Base-by-base conservation (phyloP, 495 filamentous ascomycete genomes). In the Aspergillus indologenus region DNA sequence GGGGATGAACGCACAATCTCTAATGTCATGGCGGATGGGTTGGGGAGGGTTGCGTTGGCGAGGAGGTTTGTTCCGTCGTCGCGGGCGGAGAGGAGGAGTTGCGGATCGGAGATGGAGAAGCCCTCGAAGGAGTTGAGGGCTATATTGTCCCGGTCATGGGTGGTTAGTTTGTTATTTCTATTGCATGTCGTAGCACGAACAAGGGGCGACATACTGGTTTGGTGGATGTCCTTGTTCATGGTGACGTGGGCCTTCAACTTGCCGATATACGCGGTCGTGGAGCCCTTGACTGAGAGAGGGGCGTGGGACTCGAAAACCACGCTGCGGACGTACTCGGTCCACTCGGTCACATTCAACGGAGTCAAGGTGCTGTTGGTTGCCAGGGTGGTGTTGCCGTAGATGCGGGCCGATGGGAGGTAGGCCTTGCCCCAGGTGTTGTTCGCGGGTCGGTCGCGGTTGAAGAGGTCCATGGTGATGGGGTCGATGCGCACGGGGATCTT, bases 301-400 rank as follows among this genome's bases (percentile, higher is more conserved):
- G 66, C 65, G 14, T 71, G 57, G 18, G 71, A 65, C 18, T 66
- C 34, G 40, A 70, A 71, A 14, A 77, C 70, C 2, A 72, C 66
- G 21, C 69, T 57, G 15, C 68, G 62, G 29, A 77, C 71, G 45
- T 74, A 77, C 11, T 68, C 54, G 17, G 60, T 65, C 71, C 73
- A 77, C 34, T 66, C 59, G 17, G 65, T 56, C 46, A 45, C 45
- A 23, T 75, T 45, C 12, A 77, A 21, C 2, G 70, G 67, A 0
- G 68, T 72, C 21, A 49, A 50, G 22, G 65, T 51, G 24, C 68
- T 51, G 3, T 34, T 20, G 0, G 73, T 63, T 14, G 65, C 67
- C 24, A 79, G 59, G 12, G 72, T 71, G 15, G 74, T 67, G 43
- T 75, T 71, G 6, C 76, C 76, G 18, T 67, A 56, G 58, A 78